Evolutionary conservation across 2,329 filamentous ascomycete species (phyloP).

Genomic region (Cladosporium oxysporum): DNA sequence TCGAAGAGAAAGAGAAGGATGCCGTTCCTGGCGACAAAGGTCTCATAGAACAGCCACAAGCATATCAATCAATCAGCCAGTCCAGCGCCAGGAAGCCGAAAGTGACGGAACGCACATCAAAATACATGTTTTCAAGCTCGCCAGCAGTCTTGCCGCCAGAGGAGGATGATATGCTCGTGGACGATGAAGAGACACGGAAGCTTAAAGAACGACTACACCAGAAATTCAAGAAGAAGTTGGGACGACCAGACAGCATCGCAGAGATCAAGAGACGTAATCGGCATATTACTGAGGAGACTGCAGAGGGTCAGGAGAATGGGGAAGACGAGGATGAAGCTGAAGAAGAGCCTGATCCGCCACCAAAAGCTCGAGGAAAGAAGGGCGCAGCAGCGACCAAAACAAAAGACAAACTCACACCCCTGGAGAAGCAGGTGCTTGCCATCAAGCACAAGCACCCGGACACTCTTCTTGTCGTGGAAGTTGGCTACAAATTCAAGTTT

Average conservation of each 20-base stretch:
- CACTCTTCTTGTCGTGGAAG: constrained; percentile 86
- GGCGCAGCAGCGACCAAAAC: constrained; percentile 65
- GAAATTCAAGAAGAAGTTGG: constrained; percentile 87
- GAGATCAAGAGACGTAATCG: constrained; percentile 64
- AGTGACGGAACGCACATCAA: constrained; percentile 55
- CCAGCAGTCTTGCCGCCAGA: constrained; percentile 32
- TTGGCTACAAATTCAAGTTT: constrained; percentile 97
- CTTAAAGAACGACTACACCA: constrained; percentile 73
- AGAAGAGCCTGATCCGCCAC: constrained; percentile 50
- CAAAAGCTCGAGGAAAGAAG: constrained; percentile 53
- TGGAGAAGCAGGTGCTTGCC: constrained; percentile 90
- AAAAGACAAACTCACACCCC: constrained; percentile 83
- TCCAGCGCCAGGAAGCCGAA: constrained; percentile 38
- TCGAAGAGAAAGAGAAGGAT: constrained; percentile 13
- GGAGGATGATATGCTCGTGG: constrained; percentile 42
- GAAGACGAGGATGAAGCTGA: constrained; percentile 62
- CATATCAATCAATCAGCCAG: not conserved
- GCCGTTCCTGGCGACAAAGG: not conserved
- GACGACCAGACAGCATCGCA: constrained; percentile 77
- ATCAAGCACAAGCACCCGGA: constrained; percentile 92
- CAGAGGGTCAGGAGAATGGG: constrained; percentile 52
- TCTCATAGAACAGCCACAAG: not conserved
- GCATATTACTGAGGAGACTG: constrained; percentile 55
- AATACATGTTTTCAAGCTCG: constrained; percentile 60
- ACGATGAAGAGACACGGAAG: constrained; percentile 55